Evolutionary conservation across 257 asterid genomes (phyloP).

Genomic region (Gynochthodes officinalis): DNA sequence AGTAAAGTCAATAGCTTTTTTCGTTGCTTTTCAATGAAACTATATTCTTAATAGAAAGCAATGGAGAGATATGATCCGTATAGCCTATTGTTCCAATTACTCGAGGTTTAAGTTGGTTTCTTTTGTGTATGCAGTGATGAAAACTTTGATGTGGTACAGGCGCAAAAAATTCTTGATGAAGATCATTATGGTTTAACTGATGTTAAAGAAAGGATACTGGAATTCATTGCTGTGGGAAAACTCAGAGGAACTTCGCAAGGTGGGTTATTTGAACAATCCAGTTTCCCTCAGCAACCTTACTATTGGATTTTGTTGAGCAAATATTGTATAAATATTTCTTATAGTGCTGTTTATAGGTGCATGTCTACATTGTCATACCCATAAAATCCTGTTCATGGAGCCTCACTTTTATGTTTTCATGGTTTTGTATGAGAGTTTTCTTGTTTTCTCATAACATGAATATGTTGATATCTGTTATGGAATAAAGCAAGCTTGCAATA

Average conservation of each 20-base stretch:
- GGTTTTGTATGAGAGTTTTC: not conserved
- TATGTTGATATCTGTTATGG: not conserved
- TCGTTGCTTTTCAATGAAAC: not conserved
- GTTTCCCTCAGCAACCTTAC: not conserved
- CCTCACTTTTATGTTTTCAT: not conserved
- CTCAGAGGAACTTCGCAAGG: conserved; percentile 99
- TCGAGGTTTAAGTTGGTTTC: not conserved
- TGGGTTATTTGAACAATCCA: conserved; percentile 26
- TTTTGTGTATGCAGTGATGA: conserved; percentile 58
- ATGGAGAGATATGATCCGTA: no score
- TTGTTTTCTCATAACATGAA: not conserved
- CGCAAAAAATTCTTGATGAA: conserved; percentile 90
- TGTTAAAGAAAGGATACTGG: conserved; percentile 98
- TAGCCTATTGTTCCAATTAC: not conserved
- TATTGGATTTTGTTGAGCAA: not conserved
- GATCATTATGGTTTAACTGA: conserved; percentile 96
- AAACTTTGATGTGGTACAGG: conserved; percentile 80
- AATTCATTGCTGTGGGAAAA: conserved; percentile 97
- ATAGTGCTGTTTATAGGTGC: not conserved
- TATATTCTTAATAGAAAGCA: conserved; percentile 1
- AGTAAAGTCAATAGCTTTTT: not conserved
- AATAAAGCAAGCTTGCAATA: not conserved
- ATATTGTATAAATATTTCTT: not conserved
- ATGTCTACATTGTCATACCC: not conserved
- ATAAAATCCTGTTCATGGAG: not conserved